These are phyloP conservation scores for Pseudogymnoascus sp. DNA, from an alignment of 2,329 filamentous ascomycete species.

Conservation along the genomic window DNA sequence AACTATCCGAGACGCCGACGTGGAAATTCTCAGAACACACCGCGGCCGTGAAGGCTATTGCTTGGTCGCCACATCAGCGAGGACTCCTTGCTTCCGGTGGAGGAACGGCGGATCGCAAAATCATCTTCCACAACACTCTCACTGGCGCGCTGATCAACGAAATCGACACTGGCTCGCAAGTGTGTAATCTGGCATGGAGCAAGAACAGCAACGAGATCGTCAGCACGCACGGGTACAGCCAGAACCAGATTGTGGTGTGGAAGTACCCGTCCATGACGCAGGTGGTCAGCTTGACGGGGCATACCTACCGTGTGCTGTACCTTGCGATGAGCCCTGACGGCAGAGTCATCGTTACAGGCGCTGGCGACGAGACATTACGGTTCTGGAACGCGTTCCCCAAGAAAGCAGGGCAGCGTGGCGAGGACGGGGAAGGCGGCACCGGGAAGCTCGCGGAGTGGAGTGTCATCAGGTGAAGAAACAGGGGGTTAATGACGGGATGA, in stretches of 20 bases:
- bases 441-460: conserved; percentile 70
- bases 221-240: conserved; percentile 91
- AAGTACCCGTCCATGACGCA: conserved; percentile 99
- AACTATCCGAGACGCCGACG: conserved; percentile 81
- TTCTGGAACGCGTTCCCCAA: conserved; percentile 97
- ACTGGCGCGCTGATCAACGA: conserved; percentile 77
- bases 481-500: neutral
- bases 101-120: conserved; percentile 89
- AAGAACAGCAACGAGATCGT: conserved; percentile 98
- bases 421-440: conserved; percentile 54
- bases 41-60: conserved; percentile 93
- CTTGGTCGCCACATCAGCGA: conserved; percentile 94
- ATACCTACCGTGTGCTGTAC: conserved; percentile 94
- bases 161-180: conserved; percentile 93
- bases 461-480: conserved; percentile 58
- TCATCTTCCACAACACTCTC: conserved; percentile 96
- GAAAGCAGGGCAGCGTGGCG: conserved; percentile 61
- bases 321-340: conserved; percentile 96
- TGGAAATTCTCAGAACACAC: conserved; percentile 94
- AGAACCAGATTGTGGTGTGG: conserved; percentile 99
- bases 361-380: conserved; percentile 87
- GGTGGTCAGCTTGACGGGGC: conserved; percentile 87
- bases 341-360: conserved; percentile 86
- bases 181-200: conserved; percentile 97
- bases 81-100: conserved; percentile 92